A percentile compares a stretch with the other conserved stretches of the same genome.
Conservation (phyloP, 1,139 yeast genomes). For the Pichiaceae sp. region DNA sequence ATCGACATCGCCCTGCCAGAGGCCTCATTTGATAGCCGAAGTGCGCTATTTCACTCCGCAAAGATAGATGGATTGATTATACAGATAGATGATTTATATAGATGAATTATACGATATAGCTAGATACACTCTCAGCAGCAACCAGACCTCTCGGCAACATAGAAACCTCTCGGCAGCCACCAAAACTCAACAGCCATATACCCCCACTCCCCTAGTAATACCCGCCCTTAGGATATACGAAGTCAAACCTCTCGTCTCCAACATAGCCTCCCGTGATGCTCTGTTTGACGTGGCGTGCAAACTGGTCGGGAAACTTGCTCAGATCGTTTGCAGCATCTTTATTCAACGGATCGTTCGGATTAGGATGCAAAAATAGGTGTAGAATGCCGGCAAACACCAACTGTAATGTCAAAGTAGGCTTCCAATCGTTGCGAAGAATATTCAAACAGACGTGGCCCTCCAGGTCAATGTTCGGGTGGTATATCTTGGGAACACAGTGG, state of each 20-base stretch:
- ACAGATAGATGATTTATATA: too few species aligned
- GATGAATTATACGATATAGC: too few species aligned
- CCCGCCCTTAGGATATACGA: constrained; percentile 27
- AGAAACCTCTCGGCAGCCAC: too few species aligned
- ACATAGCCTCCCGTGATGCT: constrained; percentile 72
- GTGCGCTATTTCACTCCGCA: too few species aligned
- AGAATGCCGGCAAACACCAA: constrained; percentile 79
- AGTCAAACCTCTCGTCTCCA: constrained; percentile 54
- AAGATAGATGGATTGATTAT: too few species aligned
- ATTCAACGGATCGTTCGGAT: constrained; percentile 86
- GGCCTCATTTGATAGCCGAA: too few species aligned
- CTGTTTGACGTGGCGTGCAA: constrained; percentile 47
- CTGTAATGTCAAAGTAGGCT: constrained; percentile 81
- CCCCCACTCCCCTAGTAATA: neutral
- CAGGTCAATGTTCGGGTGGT: constrained; percentile 88
- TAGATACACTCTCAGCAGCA: too few species aligned
- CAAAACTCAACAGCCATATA: neutral
- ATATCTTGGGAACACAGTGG: constrained; percentile 60
- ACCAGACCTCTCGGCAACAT: too few species aligned
- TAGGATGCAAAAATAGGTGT: constrained; percentile 83
- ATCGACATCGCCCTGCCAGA: too few species aligned
- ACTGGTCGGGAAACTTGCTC: constrained; percentile 46
- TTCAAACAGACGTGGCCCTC: constrained; percentile 90
- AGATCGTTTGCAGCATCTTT: constrained; percentile 80
- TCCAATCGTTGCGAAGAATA: constrained; percentile 92